Conservation (phyloP, 2,329 filamentous ascomycete species). For the Aspergillus alliaceus region DNA sequence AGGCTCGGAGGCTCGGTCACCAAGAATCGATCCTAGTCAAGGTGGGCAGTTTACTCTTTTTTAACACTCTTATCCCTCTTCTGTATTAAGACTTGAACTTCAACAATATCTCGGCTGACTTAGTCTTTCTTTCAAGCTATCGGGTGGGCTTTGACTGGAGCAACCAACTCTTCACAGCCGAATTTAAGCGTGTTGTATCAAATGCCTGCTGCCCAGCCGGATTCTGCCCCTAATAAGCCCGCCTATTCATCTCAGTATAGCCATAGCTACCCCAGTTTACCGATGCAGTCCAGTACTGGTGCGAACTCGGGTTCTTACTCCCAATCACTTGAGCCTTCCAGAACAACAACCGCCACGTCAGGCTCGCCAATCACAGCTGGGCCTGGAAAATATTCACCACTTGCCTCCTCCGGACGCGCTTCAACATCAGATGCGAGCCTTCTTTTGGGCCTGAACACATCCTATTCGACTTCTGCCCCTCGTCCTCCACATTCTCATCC, state of each 20-base stretch:
- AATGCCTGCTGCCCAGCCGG: constrained; percentile 45
- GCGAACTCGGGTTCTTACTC: constrained; percentile 25
- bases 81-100: not conserved
- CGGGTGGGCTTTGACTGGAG: constrained; percentile 85
- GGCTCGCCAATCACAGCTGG: constrained; percentile 20
- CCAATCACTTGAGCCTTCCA: constrained; percentile 34
- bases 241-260: constrained; percentile 32
- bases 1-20: constrained; percentile 41
- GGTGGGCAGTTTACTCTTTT: constrained; percentile 36
- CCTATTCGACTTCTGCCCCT: constrained; percentile 33
- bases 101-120: constrained; percentile 27
- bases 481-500: constrained; percentile 23
- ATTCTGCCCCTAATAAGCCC: constrained; percentile 25
- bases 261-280: constrained; percentile 27
- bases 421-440: constrained; percentile 37
- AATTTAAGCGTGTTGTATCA: constrained; percentile 81
- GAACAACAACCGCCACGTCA: constrained; percentile 20
- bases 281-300: constrained; percentile 20
- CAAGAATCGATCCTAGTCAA: constrained; percentile 52
- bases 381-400: constrained; percentile 26
- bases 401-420: constrained; percentile 46
- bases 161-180: constrained; percentile 79
- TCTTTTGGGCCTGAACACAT: constrained; percentile 51
- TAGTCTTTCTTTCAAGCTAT: constrained; percentile 59
- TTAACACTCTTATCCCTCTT: not conserved